Evolutionary conservation across 352 stramenopile genomes (phyloP), one percentile per base, ranked within the genome.

Genomic region (Phytophthora macrochlamydospora): DNA sequence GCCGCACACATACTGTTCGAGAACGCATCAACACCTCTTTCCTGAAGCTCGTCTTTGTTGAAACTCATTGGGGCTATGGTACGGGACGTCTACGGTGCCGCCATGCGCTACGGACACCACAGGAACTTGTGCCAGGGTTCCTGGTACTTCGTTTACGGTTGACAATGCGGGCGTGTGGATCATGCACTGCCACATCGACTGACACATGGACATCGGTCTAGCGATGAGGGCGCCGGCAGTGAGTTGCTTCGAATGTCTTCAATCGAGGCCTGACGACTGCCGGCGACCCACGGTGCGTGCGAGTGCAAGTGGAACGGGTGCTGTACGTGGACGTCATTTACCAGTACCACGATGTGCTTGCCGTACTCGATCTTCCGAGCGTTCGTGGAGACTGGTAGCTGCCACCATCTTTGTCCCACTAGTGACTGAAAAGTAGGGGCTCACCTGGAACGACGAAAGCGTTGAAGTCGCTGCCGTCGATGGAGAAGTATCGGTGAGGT

Each of bases 271-370:
- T 51, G 18, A 0, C 59, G 55, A 14, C 44, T 57, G 13, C 51
- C 52, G 7, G 71, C 31, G 38, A 74, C 38, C 56, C 63, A 69
- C 2, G 57, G 50, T 3, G 50, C 30, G 51, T 71, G 18, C 18
- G 18, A 53, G 55, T 74, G 67, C 56, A 74, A 24, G 40, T 74
- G 67, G 60, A 74, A 74, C 51, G 67, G 61, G 44, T 74, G 67
- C 45, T 70, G 43, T 33, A 56, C 66, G 6, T 6, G 9, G 6
- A 40, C 9, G 35, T 57, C 51, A 50, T 78, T 80, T 7, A 78
- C 59, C 5, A 80, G n/a, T 32, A 76, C 54, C 29, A 80, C 69
- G n/a, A 75, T 62, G 46, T 76, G 73, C 40, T 74, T 65, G 33
- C 66, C 66, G 38, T 32, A 70, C 44, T 74, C 61, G 32, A 74